Percentiles rank a stretch among this genome's conserved stretches.
phyloP scores from a whole-genome alignment of 2,329 filamentous ascomycete genomes.

The Epichloe bromicola region DNA sequence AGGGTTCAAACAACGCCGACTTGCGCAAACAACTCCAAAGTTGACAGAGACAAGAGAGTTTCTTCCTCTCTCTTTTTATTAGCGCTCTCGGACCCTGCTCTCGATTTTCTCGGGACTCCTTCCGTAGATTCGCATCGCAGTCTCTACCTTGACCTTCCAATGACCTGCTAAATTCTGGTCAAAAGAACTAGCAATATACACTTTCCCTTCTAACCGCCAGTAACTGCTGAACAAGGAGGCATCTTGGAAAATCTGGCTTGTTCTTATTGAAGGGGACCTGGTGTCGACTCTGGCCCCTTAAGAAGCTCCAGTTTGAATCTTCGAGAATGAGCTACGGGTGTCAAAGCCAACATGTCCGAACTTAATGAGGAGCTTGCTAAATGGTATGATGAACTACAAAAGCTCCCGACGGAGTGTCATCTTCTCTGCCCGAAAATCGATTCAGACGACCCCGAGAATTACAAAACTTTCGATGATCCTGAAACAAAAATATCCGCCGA shows the following conservation, averaged over 20 bases:
- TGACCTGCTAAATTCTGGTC: not conserved
- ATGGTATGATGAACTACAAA: slow-evolving; percentile 30
- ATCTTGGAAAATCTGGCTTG: not conserved
- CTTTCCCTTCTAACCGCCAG: not conserved
- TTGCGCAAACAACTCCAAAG: not conserved
- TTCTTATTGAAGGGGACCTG: not conserved
- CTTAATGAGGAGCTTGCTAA: slow-evolving; percentile 27
- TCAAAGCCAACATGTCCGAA: slow-evolving; percentile 22
- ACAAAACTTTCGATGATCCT: slow-evolving; percentile 36
- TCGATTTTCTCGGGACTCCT: not conserved
- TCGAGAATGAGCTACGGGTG: slow-evolving; percentile 3
- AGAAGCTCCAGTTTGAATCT: not conserved
- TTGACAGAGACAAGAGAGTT: not conserved
- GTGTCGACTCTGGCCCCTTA: not conserved
- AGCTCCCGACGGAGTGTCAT: slow-evolving; percentile 39
- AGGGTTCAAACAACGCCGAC: not conserved
- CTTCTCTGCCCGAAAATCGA: slow-evolving; percentile 54
- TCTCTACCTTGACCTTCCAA: not conserved
- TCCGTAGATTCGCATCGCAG: not conserved
- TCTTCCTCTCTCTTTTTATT: not conserved
- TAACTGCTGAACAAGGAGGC: not conserved
- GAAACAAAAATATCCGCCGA: slow-evolving; percentile 34
- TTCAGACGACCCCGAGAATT: slow-evolving; percentile 51
- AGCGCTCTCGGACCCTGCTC: not conserved
- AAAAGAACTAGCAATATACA: not conserved